These are phyloP conservation scores for Litsea cubeba DNA, from an alignment of 164 flowering plant species.

Conservation along the genomic window DNA sequence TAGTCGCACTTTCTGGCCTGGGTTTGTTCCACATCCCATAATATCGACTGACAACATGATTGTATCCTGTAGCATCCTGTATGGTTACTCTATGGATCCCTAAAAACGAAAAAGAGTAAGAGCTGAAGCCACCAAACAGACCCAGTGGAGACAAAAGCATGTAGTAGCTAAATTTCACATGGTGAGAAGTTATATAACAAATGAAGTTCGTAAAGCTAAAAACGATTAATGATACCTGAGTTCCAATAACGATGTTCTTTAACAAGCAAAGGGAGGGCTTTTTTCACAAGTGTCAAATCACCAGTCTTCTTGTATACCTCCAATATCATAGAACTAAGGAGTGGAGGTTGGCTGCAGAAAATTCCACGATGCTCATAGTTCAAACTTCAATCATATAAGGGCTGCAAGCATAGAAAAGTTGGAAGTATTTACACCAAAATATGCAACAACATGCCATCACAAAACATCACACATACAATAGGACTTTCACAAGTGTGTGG, in stretches of 20 bases:
- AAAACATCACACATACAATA: too few relatives aligned
- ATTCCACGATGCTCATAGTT: neutral
- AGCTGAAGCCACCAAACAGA: neutral
- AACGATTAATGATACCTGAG: constrained; percentile 25
- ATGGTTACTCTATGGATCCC: constrained; percentile 65
- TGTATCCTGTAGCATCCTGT: constrained; percentile 41
- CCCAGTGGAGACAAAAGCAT: neutral
- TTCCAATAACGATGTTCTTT: constrained; percentile 47
- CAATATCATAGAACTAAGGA: constrained; percentile 42
- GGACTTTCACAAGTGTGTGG: too few relatives aligned
- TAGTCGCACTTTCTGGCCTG: constrained; percentile 78
- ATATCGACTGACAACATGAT: constrained; percentile 60
- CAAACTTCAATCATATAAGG: constrained; percentile 2
- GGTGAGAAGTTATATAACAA: too few relatives aligned
- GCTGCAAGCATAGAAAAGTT: neutral
- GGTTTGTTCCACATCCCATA: constrained; percentile 95
- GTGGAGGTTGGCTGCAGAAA: constrained; percentile 52
- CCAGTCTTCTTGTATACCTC: constrained; percentile 37
- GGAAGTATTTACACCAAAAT: neutral
- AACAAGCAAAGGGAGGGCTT: constrained; percentile 38
- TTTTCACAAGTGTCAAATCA: constrained; percentile 29
- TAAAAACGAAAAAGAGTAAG: constrained; percentile 12
- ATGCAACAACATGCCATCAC: too few relatives aligned
- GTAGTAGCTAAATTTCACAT: neutral
- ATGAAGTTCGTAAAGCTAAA: neutral